Percentiles rank a stretch among this genome's conserved stretches.
Conservation (phyloP, 75 land plant species). For the Isoetes taiwanensis region DNA sequence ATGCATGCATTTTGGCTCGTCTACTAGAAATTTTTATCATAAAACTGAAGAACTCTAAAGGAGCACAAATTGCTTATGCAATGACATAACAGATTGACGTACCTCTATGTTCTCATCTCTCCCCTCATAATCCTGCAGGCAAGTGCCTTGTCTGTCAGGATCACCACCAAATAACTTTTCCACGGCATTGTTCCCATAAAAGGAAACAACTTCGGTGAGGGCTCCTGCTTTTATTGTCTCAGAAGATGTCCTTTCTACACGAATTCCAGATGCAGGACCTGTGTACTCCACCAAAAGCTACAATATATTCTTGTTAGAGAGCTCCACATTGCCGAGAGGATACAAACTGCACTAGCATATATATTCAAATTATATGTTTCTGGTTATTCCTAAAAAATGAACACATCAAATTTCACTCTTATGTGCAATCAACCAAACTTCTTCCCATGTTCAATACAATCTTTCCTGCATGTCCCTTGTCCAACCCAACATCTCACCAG, state of each 20-base stretch:
- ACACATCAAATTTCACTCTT: neutral
- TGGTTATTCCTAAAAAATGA: neutral
- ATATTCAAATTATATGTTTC: neutral
- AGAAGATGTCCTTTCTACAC: constrained; percentile 55
- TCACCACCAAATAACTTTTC: neutral
- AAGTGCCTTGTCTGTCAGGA: neutral
- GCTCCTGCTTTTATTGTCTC: constrained; percentile 63
- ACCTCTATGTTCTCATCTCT: constrained; percentile 34
- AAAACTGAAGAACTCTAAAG: neutral
- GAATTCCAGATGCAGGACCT: constrained; percentile 65
- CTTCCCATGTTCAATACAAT: no score
- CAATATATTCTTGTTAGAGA: neutral
- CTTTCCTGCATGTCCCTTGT: no score
- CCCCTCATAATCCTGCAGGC: constrained; percentile 1
- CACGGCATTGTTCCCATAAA: constrained; percentile 36
- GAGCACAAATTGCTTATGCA: no score
- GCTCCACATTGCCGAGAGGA: neutral
- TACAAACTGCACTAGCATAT: neutral
- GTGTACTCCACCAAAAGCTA: constrained; percentile 75
- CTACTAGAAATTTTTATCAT: neutral
- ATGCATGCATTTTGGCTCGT: neutral
- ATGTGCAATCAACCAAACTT: neutral
- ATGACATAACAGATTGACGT: neutral
- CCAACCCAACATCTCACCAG: no score
- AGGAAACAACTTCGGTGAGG: constrained; percentile 63